Conservation (phyloP, 139 green algal species). For the Edaphochlamys debaryana region DNA sequence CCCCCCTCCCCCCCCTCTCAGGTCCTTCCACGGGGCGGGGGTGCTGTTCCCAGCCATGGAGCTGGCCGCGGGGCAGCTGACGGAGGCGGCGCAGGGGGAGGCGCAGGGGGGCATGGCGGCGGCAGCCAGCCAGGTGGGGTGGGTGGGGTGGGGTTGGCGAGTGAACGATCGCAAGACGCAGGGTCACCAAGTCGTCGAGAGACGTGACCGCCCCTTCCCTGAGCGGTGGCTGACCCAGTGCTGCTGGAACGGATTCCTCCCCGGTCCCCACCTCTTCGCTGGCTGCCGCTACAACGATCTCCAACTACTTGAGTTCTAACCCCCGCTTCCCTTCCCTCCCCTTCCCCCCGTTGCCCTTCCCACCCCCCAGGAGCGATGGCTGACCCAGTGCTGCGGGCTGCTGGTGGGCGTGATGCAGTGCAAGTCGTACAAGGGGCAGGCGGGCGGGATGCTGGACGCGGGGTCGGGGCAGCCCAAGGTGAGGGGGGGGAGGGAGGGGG, state of each 20-base stretch:
- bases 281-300: too few relatives aligned
- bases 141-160: too few relatives aligned
- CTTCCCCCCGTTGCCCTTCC: neutral
- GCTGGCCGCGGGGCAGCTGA: slow-evolving; percentile 67
- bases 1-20: slow-evolving; percentile 25
- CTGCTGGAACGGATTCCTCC: too few relatives aligned
- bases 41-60: slow-evolving; percentile 73
- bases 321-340: neutral
- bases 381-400: slow-evolving; percentile 20
- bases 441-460: slow-evolving; percentile 4
- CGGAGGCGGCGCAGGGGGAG: slow-evolving; percentile 17
- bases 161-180: too few relatives aligned
- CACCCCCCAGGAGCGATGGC: slow-evolving; percentile 19
- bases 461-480: slow-evolving; percentile 15
- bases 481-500: neutral
- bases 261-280: too few relatives aligned
- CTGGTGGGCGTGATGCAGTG: slow-evolving; percentile 41
- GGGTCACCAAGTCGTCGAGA: too few relatives aligned
- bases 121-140: too few relatives aligned
- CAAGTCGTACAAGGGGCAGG: slow-evolving; percentile 39
- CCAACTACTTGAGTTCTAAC: too few relatives aligned
- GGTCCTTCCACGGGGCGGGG: slow-evolving; percentile 74
- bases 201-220: too few relatives aligned
- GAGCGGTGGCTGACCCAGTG: too few relatives aligned
- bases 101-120: neutral